Evolutionary conservation across 164 flowering plant genomes (phyloP).

Genomic region (Echeveria elegans): DNA sequence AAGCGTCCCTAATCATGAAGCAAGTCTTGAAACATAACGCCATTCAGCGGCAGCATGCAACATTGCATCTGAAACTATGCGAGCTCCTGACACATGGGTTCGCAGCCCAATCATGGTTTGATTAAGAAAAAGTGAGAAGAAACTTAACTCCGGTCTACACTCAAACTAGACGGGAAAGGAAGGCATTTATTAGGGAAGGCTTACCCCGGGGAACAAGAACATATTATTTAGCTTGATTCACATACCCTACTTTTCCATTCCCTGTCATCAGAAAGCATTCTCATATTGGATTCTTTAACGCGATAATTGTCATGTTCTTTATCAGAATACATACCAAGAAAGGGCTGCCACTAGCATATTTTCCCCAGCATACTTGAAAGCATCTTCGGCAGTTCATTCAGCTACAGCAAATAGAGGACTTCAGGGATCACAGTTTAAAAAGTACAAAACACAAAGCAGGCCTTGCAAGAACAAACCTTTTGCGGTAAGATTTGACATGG

Average conservation of each 20-base stretch:
- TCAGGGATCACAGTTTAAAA: background rate
- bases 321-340: conserved; percentile 53
- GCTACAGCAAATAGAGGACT: conserved; percentile 33
- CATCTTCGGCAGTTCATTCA: conserved; percentile 90
- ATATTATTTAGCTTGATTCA: conserved; percentile 98
- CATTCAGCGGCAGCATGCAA: conserved; percentile 40
- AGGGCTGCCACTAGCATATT: conserved; percentile 94
- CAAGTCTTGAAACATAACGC: conserved; percentile 19
- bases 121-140: conserved; percentile 10
- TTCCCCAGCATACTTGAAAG: conserved; percentile 89
- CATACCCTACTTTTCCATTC: conserved; percentile 81
- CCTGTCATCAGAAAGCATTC: conserved; percentile 25
- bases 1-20: background rate
- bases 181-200: conserved; percentile 14
- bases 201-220: conserved; percentile 98
- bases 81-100: background rate
- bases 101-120: conserved; percentile 20
- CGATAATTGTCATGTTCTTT: background rate
- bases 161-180: too few relatives aligned
- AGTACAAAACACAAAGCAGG: background rate
- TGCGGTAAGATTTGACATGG: conserved; percentile 22
- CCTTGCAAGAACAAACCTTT: conserved; percentile 50
- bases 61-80: background rate
- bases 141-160: too few relatives aligned
- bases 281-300: background rate